Conservation (phyloP, 805 yeast species). For the Pichia rugopelliculosa region DNA sequence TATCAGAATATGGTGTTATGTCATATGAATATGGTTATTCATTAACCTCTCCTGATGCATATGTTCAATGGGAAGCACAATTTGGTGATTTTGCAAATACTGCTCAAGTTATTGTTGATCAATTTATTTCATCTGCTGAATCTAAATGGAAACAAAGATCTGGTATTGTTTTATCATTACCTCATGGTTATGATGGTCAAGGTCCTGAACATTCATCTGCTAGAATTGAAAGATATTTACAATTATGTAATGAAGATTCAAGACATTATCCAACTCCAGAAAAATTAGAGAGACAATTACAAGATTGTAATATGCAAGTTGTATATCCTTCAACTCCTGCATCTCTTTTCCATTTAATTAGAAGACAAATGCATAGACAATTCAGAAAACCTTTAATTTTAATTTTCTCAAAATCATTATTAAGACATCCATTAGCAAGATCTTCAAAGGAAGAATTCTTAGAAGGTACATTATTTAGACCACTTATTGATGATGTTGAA, state of each 20-base stretch:
- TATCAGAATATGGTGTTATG: conserved; percentile 98
- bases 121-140: conserved; percentile 94
- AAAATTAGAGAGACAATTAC: conserved; percentile 93
- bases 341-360: conserved; percentile 87
- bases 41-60: conserved; percentile 92
- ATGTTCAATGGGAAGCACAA: conserved; percentile 99
- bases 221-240: conserved; percentile 93
- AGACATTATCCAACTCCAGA: conserved; percentile 86
- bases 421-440: conserved; percentile 97
- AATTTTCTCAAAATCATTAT: conserved; percentile 86
- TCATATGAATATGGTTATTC: conserved; percentile 99
- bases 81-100: conserved; percentile 99
- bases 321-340: conserved; percentile 98
- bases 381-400: conserved; percentile 86
- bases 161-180: conserved; percentile 89
- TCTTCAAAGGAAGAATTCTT: conserved; percentile 78
- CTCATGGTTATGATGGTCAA: conserved; percentile 99
- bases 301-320: conserved; percentile 96
- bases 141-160: conserved; percentile 99
- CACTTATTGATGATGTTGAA: conserved; percentile 92
- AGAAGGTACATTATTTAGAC: conserved; percentile 86
- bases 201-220: conserved; percentile 99
- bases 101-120: conserved; percentile 96
- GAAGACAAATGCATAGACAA: conserved; percentile 99
- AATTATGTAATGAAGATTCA: conserved; percentile 92